Base-by-base conservation (phyloP, 257 asterid genomes). In the Haberlea rhodopensis region DNA sequence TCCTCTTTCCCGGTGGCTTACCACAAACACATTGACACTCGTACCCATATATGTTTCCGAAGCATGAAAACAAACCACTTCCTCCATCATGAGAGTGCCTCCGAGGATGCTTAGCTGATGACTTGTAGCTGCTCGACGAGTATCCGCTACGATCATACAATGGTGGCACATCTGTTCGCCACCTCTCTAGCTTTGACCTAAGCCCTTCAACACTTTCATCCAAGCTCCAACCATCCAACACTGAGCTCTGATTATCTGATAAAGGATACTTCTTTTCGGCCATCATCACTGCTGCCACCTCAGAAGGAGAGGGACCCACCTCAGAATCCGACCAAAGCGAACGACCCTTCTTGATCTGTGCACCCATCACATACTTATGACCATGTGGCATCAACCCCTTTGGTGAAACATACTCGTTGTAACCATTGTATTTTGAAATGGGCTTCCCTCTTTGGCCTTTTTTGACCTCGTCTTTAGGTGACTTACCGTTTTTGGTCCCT, bases 1-100 rank as follows among this genome's bases (percentile, higher is more conserved):
- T 55, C 63, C 73, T 75, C 23, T 28, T 83, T 16, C 62, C 73
- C 0, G 83, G 74, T 5, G 95, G 98, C 84, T 86, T 79, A 18
- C 98, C 98, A 45, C 95, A 91, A 25, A 86, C 62, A 80, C 98
- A 91, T 59, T 91, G 96, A 28, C 95, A 86, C 55, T 91, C 95
- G 24, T 76, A 77, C 1, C 98, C 98, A 55, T 63, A 77, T 1
- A 86, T 74, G 63, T 83, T 89, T 0, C 96, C 95, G 48, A 91
- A 88, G 77, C 96, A 91, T 0, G 96, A 80, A 65, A 91, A 86
- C 68, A 76, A 56, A 0, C 97, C 96, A 19, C 37, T 67, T 3
- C 78, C 71, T 5, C 69, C 54, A 15, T 67, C 78, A 4, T 68
- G 71, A 0, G 53, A 40, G 5, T 56, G 63, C 61, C 76, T 76